A percentile compares a stretch with the other conserved stretches of the same genome.
Evolutionary conservation across 805 yeast genomes (phyloP).

Genomic region (Yarrowia alimentaria): DNA sequence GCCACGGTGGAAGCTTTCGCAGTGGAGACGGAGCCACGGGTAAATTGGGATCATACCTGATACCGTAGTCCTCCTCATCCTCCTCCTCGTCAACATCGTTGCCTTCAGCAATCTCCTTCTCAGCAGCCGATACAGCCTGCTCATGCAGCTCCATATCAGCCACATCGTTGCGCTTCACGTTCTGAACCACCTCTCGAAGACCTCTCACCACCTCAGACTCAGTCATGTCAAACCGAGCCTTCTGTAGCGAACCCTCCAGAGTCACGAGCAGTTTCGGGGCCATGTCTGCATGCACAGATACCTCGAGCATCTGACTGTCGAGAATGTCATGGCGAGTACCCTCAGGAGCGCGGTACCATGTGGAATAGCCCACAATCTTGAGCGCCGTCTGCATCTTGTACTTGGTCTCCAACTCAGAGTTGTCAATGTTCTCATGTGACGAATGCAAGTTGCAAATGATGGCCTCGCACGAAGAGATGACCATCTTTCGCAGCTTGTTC

Average conservation of each 20-base stretch:
- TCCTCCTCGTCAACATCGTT: slow-evolving; percentile 5
- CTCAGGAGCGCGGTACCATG: slow-evolving; percentile 38
- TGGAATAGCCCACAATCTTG: slow-evolving; percentile 33
- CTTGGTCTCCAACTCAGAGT: slow-evolving; percentile 27
- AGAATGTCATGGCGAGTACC: slow-evolving; percentile 37
- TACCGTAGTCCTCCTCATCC: not conserved
- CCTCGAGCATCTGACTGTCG: slow-evolving; percentile 32
- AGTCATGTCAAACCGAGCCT: slow-evolving; percentile 36
- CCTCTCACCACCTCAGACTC: slow-evolving; percentile 40
- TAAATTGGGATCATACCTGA: slow-evolving; percentile 3
- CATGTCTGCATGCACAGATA: slow-evolving; percentile 35
- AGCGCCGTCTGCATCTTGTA: slow-evolving; percentile 35
- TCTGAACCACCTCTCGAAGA: slow-evolving; percentile 34
- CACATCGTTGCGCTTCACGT: slow-evolving; percentile 14
- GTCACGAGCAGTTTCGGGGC: slow-evolving; percentile 37
- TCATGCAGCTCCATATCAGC: slow-evolving; percentile 1
- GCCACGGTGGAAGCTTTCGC: slow-evolving; percentile 36
- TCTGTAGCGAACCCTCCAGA: slow-evolving; percentile 33
- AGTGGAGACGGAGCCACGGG: slow-evolving; percentile 23
- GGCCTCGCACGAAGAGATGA: slow-evolving; percentile 39
- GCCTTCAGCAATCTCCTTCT: slow-evolving; percentile 18
- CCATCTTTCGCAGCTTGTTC: slow-evolving; percentile 35
- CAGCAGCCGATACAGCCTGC: not conserved
- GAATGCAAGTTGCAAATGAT: slow-evolving; percentile 38
- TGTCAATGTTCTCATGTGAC: slow-evolving; percentile 20